These are phyloP conservation scores for Tuber borchii DNA, from an alignment of 495 filamentous ascomycete genomes.

Conservation along the genomic window DNA sequence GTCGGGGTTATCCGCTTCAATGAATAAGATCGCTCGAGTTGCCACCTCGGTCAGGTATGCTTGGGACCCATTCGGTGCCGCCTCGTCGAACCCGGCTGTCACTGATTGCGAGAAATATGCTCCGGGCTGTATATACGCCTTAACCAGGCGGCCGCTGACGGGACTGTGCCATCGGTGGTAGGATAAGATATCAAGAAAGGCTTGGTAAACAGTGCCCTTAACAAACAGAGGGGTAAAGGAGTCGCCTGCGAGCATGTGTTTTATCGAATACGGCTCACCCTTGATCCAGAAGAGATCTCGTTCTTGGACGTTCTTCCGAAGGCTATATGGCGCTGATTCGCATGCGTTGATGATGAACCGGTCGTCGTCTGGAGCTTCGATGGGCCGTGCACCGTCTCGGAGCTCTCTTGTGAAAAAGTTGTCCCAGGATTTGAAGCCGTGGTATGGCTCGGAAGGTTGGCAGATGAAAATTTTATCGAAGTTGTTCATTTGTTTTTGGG, in stretches of 20 bases:
- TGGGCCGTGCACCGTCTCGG: slow-evolving; percentile 51
- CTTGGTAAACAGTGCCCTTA: slow-evolving; percentile 62
- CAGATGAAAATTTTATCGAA: slow-evolving; percentile 53
- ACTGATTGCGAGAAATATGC: slow-evolving; percentile 64
- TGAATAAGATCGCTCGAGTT: slow-evolving; percentile 60
- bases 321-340: slow-evolving; percentile 55
- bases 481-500: slow-evolving; percentile 43
- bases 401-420: slow-evolving; percentile 66
- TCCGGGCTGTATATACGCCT: slow-evolving; percentile 53
- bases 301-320: slow-evolving; percentile 44
- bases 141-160: slow-evolving; percentile 53
- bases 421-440: slow-evolving; percentile 68
- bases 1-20: slow-evolving; percentile 59
- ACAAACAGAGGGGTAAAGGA: slow-evolving; percentile 51
- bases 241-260: slow-evolving; percentile 58
- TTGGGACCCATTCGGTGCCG: slow-evolving; percentile 42
- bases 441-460: slow-evolving; percentile 48
- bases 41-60: slow-evolving; percentile 56
- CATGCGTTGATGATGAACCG: slow-evolving; percentile 59
- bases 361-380: slow-evolving; percentile 52
- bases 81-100: slow-evolving; percentile 47
- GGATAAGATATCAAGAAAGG: slow-evolving; percentile 57
- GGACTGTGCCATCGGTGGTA: slow-evolving; percentile 69
- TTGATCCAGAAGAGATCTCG: slow-evolving; percentile 64
- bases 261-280: slow-evolving; percentile 57